Percentiles rank a stretch among this genome's conserved stretches.
Conservation (phyloP, 2,329 filamentous ascomycete species). For the Scolecobasidium constrictum region DNA sequence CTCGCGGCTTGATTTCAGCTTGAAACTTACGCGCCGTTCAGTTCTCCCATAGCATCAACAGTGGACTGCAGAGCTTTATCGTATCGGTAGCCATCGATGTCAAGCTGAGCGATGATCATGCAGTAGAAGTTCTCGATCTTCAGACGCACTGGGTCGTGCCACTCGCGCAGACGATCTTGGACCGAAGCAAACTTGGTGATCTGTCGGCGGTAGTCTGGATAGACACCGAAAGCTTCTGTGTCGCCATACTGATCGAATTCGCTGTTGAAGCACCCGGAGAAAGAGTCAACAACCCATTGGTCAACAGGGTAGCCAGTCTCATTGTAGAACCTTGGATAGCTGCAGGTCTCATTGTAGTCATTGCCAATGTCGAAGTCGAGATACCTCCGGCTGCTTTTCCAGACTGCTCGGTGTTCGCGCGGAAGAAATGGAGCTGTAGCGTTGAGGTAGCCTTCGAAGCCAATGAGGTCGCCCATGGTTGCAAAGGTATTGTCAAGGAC, state of each 20-base stretch:
- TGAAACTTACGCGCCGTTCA: too few species aligned
- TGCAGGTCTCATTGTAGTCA: conserved; percentile 40
- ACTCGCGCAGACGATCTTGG: conserved; percentile 54
- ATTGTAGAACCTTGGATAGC: conserved; percentile 50
- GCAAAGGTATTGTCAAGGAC: conserved; percentile 27
- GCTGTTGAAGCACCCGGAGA: conserved; percentile 48
- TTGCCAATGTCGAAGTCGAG: conserved; percentile 46
- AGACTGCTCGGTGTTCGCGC: conserved; percentile 44
- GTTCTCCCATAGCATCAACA: conserved; percentile 43
- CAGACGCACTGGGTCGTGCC: conserved; percentile 44
- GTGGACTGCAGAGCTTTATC: conserved; percentile 56
- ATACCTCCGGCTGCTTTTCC: conserved; percentile 44
- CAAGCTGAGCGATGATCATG: conserved; percentile 46
- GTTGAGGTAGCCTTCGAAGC: conserved; percentile 50
- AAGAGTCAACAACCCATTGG: conserved; percentile 33
- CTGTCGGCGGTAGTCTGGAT: conserved; percentile 51
- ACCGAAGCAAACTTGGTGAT: conserved; percentile 56
- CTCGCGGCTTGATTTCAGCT: too few species aligned
- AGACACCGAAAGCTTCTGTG: conserved; percentile 51
- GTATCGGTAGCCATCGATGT: conserved; percentile 54
- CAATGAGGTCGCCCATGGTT: conserved; percentile 49
- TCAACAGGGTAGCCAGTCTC: too few species aligned
- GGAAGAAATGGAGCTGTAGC: conserved; percentile 42
- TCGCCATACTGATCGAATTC: conserved; percentile 55
- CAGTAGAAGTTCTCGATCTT: conserved; percentile 50